A percentile compares a stretch with the other conserved stretches of the same genome.
phyloP scores from a whole-genome alignment of 2,329 filamentous ascomycete genomes.

The Albophoma yamanashiensis region DNA sequence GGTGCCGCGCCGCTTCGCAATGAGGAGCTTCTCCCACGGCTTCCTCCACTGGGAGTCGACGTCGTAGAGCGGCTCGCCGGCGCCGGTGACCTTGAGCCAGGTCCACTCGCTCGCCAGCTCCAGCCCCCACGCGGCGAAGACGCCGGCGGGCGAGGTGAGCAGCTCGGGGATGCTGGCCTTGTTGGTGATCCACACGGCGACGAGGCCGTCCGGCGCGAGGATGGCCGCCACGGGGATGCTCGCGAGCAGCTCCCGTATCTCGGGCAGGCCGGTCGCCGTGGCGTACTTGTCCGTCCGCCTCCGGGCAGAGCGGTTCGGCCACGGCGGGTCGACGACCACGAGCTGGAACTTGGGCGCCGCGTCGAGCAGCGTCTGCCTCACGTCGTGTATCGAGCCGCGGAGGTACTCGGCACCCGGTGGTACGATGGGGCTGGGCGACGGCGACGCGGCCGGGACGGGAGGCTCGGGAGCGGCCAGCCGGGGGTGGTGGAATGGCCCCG shows the following conservation, averaged over 20 bases:
- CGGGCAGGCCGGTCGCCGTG: slow-evolving; percentile 32
- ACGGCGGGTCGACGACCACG: slow-evolving; percentile 66
- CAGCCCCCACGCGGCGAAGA: slow-evolving; percentile 59
- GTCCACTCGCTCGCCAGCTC: slow-evolving; percentile 60
- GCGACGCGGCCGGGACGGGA: neutral
- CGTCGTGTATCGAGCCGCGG: slow-evolving; percentile 34
- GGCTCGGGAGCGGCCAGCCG: slow-evolving; percentile 16
- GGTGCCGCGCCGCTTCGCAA: slow-evolving; percentile 37
- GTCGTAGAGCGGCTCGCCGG: slow-evolving; percentile 53
- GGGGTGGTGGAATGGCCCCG: slow-evolving; percentile 36
- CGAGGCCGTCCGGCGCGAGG: slow-evolving; percentile 42
- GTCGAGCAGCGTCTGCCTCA: slow-evolving; percentile 27
- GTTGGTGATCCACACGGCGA: slow-evolving; percentile 73
- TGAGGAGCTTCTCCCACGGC: slow-evolving; percentile 64
- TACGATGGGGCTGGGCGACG: slow-evolving; percentile 15
- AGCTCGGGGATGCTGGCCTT: slow-evolving; percentile 49
- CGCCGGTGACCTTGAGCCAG: slow-evolving; percentile 63
- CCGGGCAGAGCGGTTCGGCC: slow-evolving; percentile 67
- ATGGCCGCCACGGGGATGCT: slow-evolving; percentile 45
- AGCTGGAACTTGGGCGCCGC: slow-evolving; percentile 49
- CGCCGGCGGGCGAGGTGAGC: slow-evolving; percentile 34
- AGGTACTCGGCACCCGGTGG: slow-evolving; percentile 35
- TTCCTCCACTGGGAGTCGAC: slow-evolving; percentile 56
- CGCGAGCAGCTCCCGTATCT: slow-evolving; percentile 38
- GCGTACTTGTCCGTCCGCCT: slow-evolving; percentile 42